These are phyloP conservation scores for Penicillium flavigenum DNA, from an alignment of 495 filamentous ascomycete species.

Conservation along the genomic window DNA sequence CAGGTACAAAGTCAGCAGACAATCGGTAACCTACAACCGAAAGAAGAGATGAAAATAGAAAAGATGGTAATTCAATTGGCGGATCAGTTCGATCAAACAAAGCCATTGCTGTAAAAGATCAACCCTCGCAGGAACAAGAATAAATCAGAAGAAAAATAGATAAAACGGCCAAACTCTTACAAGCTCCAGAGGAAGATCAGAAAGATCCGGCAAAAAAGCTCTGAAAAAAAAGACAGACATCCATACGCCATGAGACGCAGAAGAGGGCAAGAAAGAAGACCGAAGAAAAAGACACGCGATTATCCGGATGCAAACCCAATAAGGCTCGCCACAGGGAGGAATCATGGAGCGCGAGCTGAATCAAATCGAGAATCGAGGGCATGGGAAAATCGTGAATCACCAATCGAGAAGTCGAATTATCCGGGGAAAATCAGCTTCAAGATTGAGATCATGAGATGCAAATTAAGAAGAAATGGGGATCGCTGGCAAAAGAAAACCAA, in stretches of 20 bases:
- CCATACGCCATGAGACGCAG: slow-evolving; percentile 12
- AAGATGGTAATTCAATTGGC: slow-evolving; percentile 7
- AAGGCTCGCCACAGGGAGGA: slow-evolving; percentile 11
- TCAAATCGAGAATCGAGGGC: slow-evolving; percentile 10
- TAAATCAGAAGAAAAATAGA: background rate
- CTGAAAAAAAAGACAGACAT: slow-evolving; percentile 9
- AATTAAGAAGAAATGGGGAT: slow-evolving; percentile 18
- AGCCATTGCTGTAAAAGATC: slow-evolving; percentile 3
- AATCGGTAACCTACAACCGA: background rate
- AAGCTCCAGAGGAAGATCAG: slow-evolving; percentile 10
- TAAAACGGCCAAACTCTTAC: slow-evolving; percentile 8
- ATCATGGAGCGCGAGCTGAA: slow-evolving; percentile 12
- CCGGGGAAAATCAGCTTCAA: slow-evolving; percentile 6
- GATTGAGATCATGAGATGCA: slow-evolving; percentile 13
- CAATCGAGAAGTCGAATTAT: background rate
- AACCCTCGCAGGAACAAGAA: background rate
- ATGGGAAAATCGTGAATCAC: background rate
- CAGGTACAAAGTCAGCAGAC: background rate
- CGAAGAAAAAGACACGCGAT: slow-evolving; percentile 6
- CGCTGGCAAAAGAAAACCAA: slow-evolving; percentile 31
- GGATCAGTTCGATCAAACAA: slow-evolving; percentile 2
- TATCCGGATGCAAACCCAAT: slow-evolving; percentile 14
- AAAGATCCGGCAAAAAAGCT: slow-evolving; percentile 12
- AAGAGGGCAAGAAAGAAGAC: slow-evolving; percentile 9
- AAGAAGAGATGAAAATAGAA: background rate